Conservation (phyloP, 306 rosid species). For the barrel medic (Medicago truncatula) region MtrunA17r5.0-ANR NC_053042.1:54725001-54725500, state of each 20-base stretch:
- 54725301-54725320: conserved; percentile 49
- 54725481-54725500: not conserved
- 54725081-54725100: conserved; percentile 34
- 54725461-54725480: not conserved
- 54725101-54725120: not conserved
- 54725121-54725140: conserved; percentile 6
- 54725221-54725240: conserved; percentile 49
- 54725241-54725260: conserved; percentile 46
- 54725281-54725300: conserved; percentile 41
- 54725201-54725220: conserved; percentile 39
- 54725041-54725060: conserved; percentile 36
- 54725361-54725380: not conserved
- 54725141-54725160: conserved; percentile 54
- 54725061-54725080: conserved; percentile 33
- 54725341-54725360: not conserved
- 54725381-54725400: not conserved
- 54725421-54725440: not conserved
- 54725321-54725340: conserved; percentile 52
- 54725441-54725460: not conserved
- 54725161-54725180: conserved; percentile 55
- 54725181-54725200: conserved; percentile 54
- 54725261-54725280: conserved; percentile 46
- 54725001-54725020: conserved; percentile 42
- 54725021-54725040: conserved; percentile 11
- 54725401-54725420: not conserved